phyloP scores from a whole-genome alignment of 108 stramenopile genomes.

The Asterionellopsis glacialis region DNA sequence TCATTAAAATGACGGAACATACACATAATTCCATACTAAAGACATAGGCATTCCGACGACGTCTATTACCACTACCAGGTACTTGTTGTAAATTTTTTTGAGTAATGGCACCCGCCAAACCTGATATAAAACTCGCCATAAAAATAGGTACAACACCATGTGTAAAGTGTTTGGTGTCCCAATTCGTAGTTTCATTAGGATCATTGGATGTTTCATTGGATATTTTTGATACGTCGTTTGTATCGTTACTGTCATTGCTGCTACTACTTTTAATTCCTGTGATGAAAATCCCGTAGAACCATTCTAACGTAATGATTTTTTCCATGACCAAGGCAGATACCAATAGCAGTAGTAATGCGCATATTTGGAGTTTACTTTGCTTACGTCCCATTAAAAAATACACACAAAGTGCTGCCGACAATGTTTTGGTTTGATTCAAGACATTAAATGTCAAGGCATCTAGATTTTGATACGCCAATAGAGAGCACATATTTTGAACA shows the following conservation, averaged over 20 bases:
- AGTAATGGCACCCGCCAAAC: slow-evolving; percentile 84
- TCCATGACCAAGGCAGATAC: slow-evolving; percentile 80
- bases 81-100: slow-evolving; percentile 83
- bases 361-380: slow-evolving; percentile 77
- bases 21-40: slow-evolving; percentile 88
- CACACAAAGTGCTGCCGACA: slow-evolving; percentile 89
- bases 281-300: slow-evolving; percentile 9
- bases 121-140: slow-evolving; percentile 81
- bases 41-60: slow-evolving; percentile 69
- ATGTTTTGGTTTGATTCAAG: slow-evolving; percentile 95
- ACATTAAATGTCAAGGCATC: slow-evolving; percentile 93
- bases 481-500: slow-evolving; percentile 86
- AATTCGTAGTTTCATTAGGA: slow-evolving; percentile 4
- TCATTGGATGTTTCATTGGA: background rate
- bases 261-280: slow-evolving; percentile 1
- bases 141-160: slow-evolving; percentile 79
- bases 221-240: background rate
- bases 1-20: slow-evolving; percentile 39
- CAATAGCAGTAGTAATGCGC: slow-evolving; percentile 80
- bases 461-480: slow-evolving; percentile 87
- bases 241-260: slow-evolving; percentile 3
- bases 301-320: slow-evolving; percentile 33
- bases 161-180: slow-evolving; percentile 47
- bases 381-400: slow-evolving; percentile 82
- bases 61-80: background rate